A percentile compares a stretch with the other conserved stretches of the same genome.
These are phyloP conservation scores for Cryphonectria carpinicola DNA, from an alignment of 2,329 filamentous ascomycete genomes.

Conservation along the genomic window DNA sequence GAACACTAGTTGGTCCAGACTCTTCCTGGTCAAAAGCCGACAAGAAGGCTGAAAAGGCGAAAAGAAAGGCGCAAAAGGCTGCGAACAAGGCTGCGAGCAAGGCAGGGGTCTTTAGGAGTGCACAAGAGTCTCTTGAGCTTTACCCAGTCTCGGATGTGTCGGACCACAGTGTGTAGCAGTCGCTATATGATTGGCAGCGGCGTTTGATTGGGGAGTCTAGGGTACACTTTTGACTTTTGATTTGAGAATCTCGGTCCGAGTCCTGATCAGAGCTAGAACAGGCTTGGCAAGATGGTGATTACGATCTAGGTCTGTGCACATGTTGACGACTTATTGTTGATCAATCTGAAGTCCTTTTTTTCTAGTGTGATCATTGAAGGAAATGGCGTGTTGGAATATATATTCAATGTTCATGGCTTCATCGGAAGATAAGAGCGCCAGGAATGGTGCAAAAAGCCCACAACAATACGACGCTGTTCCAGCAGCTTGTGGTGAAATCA, in stretches of 20 bases:
- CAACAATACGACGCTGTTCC: too few relatives aligned
- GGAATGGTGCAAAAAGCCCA: neutral
- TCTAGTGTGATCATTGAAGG: too few relatives aligned
- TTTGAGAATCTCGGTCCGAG: neutral
- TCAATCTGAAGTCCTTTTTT: neutral
- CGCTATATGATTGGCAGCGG: neutral
- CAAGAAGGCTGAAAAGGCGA: constrained; percentile 48
- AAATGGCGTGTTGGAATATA: too few relatives aligned
- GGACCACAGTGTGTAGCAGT: neutral
- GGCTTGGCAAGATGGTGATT: neutral
- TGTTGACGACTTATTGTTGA: neutral
- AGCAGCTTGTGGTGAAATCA: too few relatives aligned
- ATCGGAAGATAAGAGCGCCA: neutral
- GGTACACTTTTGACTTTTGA: neutral
- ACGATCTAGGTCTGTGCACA: neutral
- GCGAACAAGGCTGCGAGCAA: neutral
- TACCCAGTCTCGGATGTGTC: neutral
- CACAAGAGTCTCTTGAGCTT: neutral
- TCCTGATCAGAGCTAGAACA: neutral
- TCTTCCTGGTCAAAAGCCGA: constrained; percentile 49
- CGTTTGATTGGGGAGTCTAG: neutral
- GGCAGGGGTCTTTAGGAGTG: neutral
- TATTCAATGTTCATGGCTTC: neutral
- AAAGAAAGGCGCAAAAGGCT: constrained; percentile 1
- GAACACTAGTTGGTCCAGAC: constrained; percentile 48